Evolutionary conservation across 2,329 filamentous ascomycete genomes (phyloP), one percentile per base, ranked within the genome.

Genomic region (Ciborinia camelliae): DNA sequence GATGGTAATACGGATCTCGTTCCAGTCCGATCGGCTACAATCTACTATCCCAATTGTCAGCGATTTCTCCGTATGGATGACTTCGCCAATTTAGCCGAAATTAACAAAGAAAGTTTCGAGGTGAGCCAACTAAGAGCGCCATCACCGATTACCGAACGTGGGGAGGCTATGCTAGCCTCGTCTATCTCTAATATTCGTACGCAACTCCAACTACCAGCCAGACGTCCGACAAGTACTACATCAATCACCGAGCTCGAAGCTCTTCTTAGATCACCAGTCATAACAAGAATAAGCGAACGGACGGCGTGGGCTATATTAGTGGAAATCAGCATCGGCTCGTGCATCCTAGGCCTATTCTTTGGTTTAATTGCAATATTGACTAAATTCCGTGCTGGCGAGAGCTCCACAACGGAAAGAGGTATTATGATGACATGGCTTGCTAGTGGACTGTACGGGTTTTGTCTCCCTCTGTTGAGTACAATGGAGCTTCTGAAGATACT

Each of bases 361-460:
- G 53, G 37, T 18, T 43, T 55, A n/a, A 30, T 55, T 30, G 53
- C 53, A 4, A 37, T 37, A 1, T 43, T 55, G 37, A 55, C 53
- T 9, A 30, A 55, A n/a, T 55, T 55, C 4, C 53, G 30, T 3
- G 18, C 37, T 43, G 53, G 53, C 6, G 23, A 43, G 9, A 55
- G 53, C 32, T 55, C 37, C 18, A 39, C 26, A 20, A 55, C 18
- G 20, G 37, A 55, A 55, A 55, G 53, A n/a, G 37, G 53, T 28
- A 43, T 55, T 18, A 55, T 55, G 53, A 55, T 55, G 37, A 20
- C 53, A 4, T 55, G 37, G 53, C 37, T 41, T 41, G 37, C 53
- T 12, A 55, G 53, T 14, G 53, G 53, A 1, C 37, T 55, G 12
- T 55, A 55, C 26, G 37, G 26, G 14, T 55, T 55, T 23, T 55